Base-by-base conservation (phyloP, 495 filamentous ascomycete species). In the Diplogelasinospora grovesii region DNA sequence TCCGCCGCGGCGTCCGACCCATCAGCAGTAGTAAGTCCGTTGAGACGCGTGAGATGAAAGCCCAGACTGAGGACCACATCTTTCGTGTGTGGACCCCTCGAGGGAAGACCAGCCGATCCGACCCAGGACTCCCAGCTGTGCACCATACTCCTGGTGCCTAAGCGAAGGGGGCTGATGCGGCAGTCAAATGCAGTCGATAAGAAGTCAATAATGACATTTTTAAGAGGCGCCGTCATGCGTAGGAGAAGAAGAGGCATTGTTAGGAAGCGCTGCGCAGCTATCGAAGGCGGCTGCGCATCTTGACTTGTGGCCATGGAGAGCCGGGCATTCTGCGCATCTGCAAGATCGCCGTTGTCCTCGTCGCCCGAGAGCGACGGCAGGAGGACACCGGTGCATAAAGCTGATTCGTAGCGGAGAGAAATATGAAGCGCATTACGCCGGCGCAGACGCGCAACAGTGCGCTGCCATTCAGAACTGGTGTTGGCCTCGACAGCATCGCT, bases 131-230 rank as follows among this genome's bases (percentile, higher is more conserved):
- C 69, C 63, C 59, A 65, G 8, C 49, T 47, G 1, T 37, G 26
- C 2, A 68, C 46, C 8, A 73, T 48, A 2, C 60, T 66, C 34
- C 61, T 51, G 1, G 68, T 73, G 8, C 69, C 68, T 6, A 71
- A 42, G 8, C 57, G 50, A 11, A 70, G 49, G 15, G 65, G 45
- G 20, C 55, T 68, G 25, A 70, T 55, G 30, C 68, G 67, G 38
- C 66, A 70, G 57, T 73, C 69, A 36, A 71, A 73, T 3, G 59
- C 50, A 14, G 43, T 61, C 0, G 60, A 54, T n/a, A 73, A 48
- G 30, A 70, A 73, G n/a, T 65, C 61, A n/a, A 48, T 14, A 2
- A 73, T 20, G 5, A 63, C 48, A 7, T 44, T 13, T 44, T 69
- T 71, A 5, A 71, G 50, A 1, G 65, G 52, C 0, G 54, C 52